Conservation (phyloP, 208 protist species). For the Herpetomonas tarakana region DNA sequence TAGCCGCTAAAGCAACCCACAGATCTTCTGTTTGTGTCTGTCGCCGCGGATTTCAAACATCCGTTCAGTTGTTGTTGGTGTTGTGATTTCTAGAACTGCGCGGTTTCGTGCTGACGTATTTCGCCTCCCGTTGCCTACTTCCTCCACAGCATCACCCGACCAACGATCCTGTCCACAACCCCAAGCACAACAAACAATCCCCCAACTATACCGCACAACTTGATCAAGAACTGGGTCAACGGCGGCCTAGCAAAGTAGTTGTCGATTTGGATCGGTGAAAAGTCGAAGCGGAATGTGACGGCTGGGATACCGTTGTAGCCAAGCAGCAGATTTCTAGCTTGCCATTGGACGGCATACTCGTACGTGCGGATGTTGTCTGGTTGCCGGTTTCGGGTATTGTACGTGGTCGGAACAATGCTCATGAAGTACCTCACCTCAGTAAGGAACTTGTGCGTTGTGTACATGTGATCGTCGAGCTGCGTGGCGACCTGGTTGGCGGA, state of each 20-base stretch:
- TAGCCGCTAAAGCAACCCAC: too few species aligned
- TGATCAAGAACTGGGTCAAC: slow-evolving; percentile 67
- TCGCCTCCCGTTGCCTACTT: too few species aligned
- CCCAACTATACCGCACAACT: slow-evolving; percentile 85
- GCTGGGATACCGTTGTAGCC: slow-evolving; percentile 40
- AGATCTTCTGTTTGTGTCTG: too few species aligned
- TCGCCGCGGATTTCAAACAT: too few species aligned
- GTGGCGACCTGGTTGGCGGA: slow-evolving; percentile 37
- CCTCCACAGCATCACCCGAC: slow-evolving; percentile 15
- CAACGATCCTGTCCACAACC: slow-evolving; percentile 57
- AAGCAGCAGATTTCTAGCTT: slow-evolving; percentile 20
- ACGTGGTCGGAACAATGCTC: slow-evolving; percentile 70
- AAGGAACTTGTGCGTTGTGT: slow-evolving; percentile 12
- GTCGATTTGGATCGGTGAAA: slow-evolving; percentile 66
- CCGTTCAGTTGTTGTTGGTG: too few species aligned
- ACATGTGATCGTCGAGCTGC: slow-evolving; percentile 41
- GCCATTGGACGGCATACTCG: slow-evolving; percentile 70
- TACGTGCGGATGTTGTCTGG: slow-evolving; percentile 31
- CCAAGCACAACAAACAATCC: slow-evolving; percentile 84
- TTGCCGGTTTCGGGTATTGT: slow-evolving; percentile 19
- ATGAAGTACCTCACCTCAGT: slow-evolving; percentile 56
- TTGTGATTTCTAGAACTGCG: too few species aligned
- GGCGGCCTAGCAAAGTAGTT: slow-evolving; percentile 67
- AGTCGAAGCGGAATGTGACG: slow-evolving; percentile 57
- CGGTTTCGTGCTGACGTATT: too few species aligned